These are phyloP conservation scores for Lepiota venenata DNA, from an alignment of 768 basidiomycete genomes.

Conservation along the genomic window DNA sequence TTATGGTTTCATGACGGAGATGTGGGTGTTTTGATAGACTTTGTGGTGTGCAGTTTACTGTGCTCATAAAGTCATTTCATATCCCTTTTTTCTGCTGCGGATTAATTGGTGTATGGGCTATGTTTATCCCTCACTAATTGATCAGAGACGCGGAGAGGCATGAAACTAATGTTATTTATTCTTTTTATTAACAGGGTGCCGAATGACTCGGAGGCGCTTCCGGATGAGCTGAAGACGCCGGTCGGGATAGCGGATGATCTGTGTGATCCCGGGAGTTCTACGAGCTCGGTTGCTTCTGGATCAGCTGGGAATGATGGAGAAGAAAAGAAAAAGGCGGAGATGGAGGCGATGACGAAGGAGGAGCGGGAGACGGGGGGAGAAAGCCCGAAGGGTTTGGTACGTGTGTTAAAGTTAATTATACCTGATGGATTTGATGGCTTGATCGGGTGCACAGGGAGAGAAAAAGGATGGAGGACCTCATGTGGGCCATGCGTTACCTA, in stretches of 20 bases:
- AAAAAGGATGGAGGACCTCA: conserved; percentile 12
- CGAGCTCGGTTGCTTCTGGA: conserved; percentile 6
- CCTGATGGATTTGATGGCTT: neutral
- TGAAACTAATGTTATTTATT: neutral
- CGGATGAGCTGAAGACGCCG: conserved; percentile 56
- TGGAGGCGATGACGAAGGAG: conserved; percentile 14
- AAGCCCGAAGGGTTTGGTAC: conserved; percentile 23
- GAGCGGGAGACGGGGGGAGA: conserved; percentile 23
- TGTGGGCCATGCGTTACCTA: conserved; percentile 14
- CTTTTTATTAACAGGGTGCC: conserved; percentile 36
- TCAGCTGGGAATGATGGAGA: conserved; percentile 12
- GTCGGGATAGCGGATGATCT: conserved; percentile 60
- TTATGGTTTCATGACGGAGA: neutral
- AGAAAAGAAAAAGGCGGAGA: conserved; percentile 18
- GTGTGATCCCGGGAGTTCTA: conserved; percentile 35
- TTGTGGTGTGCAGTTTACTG: neutral
- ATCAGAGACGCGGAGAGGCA: neutral
- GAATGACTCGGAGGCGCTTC: conserved; percentile 55
- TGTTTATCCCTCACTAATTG: neutral
- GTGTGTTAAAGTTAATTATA: conserved; percentile 18
- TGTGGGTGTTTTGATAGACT: neutral
- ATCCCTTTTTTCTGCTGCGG: no score
- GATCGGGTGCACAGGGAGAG: conserved; percentile 8
- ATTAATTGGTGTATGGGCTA: neutral
- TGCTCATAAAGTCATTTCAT: neutral